These are phyloP conservation scores for Hypoxylon sp. DNA, from an alignment of 2,329 filamentous ascomycete species.

Conservation along the genomic window DNA sequence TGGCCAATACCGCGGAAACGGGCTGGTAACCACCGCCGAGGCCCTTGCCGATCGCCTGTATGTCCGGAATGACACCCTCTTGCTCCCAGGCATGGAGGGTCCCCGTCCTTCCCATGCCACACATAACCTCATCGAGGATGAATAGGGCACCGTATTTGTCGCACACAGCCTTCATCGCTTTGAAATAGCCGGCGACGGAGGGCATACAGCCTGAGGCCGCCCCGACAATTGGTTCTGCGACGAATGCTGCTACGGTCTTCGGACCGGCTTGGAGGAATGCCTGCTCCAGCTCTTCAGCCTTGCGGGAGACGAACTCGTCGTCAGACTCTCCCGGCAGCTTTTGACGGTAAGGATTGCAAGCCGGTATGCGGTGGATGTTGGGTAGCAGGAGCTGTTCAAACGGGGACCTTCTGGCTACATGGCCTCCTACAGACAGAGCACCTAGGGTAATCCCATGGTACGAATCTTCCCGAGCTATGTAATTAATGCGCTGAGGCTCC, in stretches of 20 bases:
- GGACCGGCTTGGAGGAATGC: slow-evolving; percentile 74
- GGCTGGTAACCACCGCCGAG: slow-evolving; percentile 73
- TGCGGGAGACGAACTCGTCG: slow-evolving; percentile 68
- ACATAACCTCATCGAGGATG: slow-evolving; percentile 77
- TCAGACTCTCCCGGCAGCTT: slow-evolving; percentile 65
- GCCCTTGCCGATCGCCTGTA: slow-evolving; percentile 75
- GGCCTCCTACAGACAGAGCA: slow-evolving; percentile 71
- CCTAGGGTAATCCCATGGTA: slow-evolving; percentile 81
- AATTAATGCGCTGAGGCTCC: slow-evolving; percentile 68
- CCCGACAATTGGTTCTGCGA: slow-evolving; percentile 78
- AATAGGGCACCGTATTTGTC: slow-evolving; percentile 75
- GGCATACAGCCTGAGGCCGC: slow-evolving; percentile 75
- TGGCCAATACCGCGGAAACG: slow-evolving; percentile 72
- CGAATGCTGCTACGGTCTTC: slow-evolving; percentile 74
- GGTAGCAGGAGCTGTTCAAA: slow-evolving; percentile 71
- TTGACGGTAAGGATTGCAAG: slow-evolving; percentile 76
- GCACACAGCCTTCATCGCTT: slow-evolving; percentile 74
- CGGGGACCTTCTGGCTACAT: slow-evolving; percentile 69
- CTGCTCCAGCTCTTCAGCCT: slow-evolving; percentile 73
- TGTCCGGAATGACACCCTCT: slow-evolving; percentile 68
- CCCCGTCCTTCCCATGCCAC: slow-evolving; percentile 66
- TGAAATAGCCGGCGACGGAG: slow-evolving; percentile 73
- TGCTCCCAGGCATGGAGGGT: slow-evolving; percentile 69
- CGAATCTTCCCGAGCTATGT: slow-evolving; percentile 75
- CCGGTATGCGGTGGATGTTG: slow-evolving; percentile 70